Base-by-base conservation (phyloP, 140 eudicot genomes). In the Ambrosia hybrid region DNA sequence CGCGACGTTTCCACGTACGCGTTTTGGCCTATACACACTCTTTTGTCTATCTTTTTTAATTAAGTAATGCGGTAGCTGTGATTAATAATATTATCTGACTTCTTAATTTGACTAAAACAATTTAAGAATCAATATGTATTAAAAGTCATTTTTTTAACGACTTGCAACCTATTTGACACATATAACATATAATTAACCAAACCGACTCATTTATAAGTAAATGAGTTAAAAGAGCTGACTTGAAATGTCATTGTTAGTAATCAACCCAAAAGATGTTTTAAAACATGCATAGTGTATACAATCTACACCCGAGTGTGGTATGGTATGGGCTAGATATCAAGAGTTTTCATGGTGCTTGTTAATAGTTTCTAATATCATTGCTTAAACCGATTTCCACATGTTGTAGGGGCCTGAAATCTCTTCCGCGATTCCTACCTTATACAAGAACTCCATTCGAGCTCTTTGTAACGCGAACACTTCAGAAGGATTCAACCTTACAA, bases 401-500 rank as follows among this genome's bases (percentile, higher is more conserved):
- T 21, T 21, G 26, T 21, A 80, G 84, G 84, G 73, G 51, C 84
- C 80, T 17, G 65, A 69, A 33, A 70, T 80, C 26, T 74, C 84
- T 3, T 48, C 26, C 0, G 66, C 84, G 4, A 49, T 68, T 53
- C 80, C 84, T 9, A 17, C 41, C 58, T 51, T 80, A 51, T 69
- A 80, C 73, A 69, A 74, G 26, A 80, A 75, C 73, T 80, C 75
- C 9, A 74, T 80, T 5, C 84, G 84, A 41, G 84, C 75, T 15
- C n/a, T 80, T 3, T 80, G 80, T 38, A 80, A 80, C 14, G 84
- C 84, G 13, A 80, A 80, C 52, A 68, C 77, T 5, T 74, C 84
- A 0, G 80, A 80, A 74, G 80, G 75, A 13, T 79, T 79, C 43
- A 64, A 30, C 15, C 76, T 76, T 49, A 55, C 71, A 1, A 66